Evolutionary conservation across 352 stramenopile genomes (phyloP), one percentile per base, ranked within the genome.

Genomic region (Elongisporangium senticosum): DNA sequence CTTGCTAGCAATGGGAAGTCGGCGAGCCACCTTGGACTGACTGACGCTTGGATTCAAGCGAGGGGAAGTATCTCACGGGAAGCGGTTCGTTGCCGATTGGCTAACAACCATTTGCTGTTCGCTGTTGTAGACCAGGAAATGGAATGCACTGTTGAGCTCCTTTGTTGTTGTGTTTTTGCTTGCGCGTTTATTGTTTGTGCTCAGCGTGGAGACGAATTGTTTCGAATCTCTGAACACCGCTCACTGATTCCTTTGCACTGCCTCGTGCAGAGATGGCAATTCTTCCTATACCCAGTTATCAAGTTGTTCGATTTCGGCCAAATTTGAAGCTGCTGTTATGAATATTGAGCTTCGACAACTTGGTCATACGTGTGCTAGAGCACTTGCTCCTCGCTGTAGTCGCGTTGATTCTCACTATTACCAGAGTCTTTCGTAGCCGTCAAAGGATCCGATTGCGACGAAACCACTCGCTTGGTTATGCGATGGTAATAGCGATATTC

Each of bases 401-500:
- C 11, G 33, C 7, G 33, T 43, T 43, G 33, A 17, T 43, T 43
- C 33, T 43, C 33, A 43, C 4, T 1, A 43, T 17, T 7, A 43
- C 33, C 11, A 43, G 33, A 43, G 33, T 43, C 33, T 1, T 14
- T 43, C 33, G 33, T 17, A 15, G 33, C 4, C 33, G 4, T 2
- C 8, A 11, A 37, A 37, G 26, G 54, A 33, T 20, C 39, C 60
- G 68, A 58, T 21, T 33, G 14, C 21, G 63, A 50, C 2, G 58
- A 59, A 19, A 79, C 68, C 22, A 91, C 79, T 13, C 79, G 72
- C 43, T 91, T 89, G 15, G 82, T 79, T 15, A 89, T 63, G 13
- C 75, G 75, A 51, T 91, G 79, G 55, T 83, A 89, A 60, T 87
- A 85, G 20, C 79, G 74, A 37, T 87, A 80, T 28, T 83, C 69